These are phyloP conservation scores for Myxozyma neglecta DNA, from an alignment of 805 yeast genomes.

Conservation along the genomic window DNA sequence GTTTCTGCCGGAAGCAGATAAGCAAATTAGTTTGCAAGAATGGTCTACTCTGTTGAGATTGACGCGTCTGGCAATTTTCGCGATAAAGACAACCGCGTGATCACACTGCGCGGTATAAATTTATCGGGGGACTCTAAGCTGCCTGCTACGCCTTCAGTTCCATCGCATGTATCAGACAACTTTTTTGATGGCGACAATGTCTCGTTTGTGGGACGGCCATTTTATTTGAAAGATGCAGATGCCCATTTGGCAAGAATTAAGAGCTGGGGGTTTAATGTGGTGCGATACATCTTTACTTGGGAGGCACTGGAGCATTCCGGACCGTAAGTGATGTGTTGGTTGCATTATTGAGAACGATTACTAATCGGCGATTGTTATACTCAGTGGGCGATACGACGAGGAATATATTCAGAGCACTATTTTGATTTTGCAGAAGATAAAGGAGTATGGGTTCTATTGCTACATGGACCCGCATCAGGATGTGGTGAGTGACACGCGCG, in stretches of 20 bases:
- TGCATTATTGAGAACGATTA: not conserved
- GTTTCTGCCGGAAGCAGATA: too few relatives aligned
- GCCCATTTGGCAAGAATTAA: slow-evolving; percentile 69
- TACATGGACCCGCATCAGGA: slow-evolving; percentile 91
- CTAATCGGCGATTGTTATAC: not conserved
- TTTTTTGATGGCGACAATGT: slow-evolving; percentile 73
- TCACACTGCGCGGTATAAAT: slow-evolving; percentile 76
- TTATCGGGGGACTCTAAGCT: slow-evolving; percentile 71
- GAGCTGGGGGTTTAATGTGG: slow-evolving; percentile 76
- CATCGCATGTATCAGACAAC: slow-evolving; percentile 44
- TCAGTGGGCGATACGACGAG: slow-evolving; percentile 66
- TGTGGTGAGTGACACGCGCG: slow-evolving; percentile 42
- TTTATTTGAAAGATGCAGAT: slow-evolving; percentile 70
- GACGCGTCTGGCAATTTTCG: slow-evolving; percentile 46
- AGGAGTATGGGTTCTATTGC: slow-evolving; percentile 66
- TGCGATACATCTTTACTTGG: slow-evolving; percentile 82
- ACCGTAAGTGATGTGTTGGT: slow-evolving; percentile 45
- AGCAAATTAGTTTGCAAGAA: not conserved
- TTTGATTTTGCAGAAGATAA: slow-evolving; percentile 57
- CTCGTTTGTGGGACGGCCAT: slow-evolving; percentile 82
- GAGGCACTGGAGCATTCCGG: slow-evolving; percentile 89
- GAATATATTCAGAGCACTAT: slow-evolving; percentile 72
- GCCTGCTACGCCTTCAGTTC: slow-evolving; percentile 58
- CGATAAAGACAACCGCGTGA: slow-evolving; percentile 55
- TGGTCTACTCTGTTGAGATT: slow-evolving; percentile 23